Evolutionary conservation across 2,329 filamentous ascomycete species (phyloP).

Genomic region (Trichoderma sp.): DNA sequence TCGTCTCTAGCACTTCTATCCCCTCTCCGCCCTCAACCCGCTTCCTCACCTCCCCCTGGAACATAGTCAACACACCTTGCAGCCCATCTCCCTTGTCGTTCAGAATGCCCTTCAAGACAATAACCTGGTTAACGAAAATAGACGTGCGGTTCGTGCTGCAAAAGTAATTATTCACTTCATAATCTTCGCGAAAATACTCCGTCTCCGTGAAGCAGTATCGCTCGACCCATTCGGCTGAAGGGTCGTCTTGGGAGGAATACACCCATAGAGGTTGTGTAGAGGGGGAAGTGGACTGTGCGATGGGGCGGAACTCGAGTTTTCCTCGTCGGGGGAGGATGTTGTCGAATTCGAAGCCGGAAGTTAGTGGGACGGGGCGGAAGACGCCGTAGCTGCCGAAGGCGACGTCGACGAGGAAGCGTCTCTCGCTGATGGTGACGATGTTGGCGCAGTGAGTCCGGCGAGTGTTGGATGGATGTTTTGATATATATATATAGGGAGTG

Average conservation of each 20-base stretch:
- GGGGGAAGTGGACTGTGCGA: conserved; percentile 37
- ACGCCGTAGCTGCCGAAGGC: conserved; percentile 57
- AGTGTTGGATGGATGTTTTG: conserved; percentile 27
- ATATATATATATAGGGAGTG: background rate
- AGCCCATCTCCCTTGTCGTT: conserved; percentile 22
- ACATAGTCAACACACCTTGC: conserved; percentile 46
- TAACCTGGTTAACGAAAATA: conserved; percentile 41
- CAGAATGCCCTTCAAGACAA: conserved; percentile 37
- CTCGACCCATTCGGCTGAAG: conserved; percentile 44
- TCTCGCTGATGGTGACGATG: conserved; percentile 54
- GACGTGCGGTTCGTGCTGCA: conserved; percentile 39
- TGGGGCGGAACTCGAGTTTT: conserved; percentile 42
- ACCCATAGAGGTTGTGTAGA: conserved; percentile 41
- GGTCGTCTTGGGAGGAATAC: conserved; percentile 35
- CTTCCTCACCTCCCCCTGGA: conserved; percentile 47
- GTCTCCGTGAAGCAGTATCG: conserved; percentile 54
- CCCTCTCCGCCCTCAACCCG: conserved; percentile 36
- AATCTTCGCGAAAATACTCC: conserved; percentile 51
- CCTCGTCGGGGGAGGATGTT: conserved; percentile 49
- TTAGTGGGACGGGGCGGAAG: conserved; percentile 36
- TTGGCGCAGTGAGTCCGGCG: conserved; percentile 63
- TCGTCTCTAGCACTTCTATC: conserved; percentile 40
- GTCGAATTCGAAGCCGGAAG: conserved; percentile 28
- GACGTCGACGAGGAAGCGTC: conserved; percentile 57
- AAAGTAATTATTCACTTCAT: conserved; percentile 48